Evolutionary conservation across 106 monocot species (phyloP).

Genomic region (Narthecium ossifragum): DNA sequence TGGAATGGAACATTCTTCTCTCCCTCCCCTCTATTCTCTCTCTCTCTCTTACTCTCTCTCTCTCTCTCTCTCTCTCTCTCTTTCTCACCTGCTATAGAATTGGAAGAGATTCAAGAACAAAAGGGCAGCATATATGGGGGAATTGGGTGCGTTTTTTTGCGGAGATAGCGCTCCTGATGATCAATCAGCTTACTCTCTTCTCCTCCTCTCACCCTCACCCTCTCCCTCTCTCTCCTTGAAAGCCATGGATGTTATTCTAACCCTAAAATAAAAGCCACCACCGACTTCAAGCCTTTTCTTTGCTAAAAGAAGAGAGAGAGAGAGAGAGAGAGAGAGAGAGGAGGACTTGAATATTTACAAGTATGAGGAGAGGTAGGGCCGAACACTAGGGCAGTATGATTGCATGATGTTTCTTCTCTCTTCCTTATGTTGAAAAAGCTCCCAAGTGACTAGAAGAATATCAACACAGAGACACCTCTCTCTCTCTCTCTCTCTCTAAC

Average conservation of each 20-base stretch:
- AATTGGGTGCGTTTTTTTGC: slow-evolving; percentile 39
- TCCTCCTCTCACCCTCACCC: slow-evolving; percentile 4
- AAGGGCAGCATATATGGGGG: slow-evolving; percentile 37
- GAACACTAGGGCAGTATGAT: neutral
- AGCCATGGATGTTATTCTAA: slow-evolving; percentile 35
- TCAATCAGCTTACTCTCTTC: slow-evolving; percentile 15
- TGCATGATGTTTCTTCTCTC: neutral
- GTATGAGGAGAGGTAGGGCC: neutral
- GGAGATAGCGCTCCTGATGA: slow-evolving; percentile 1
- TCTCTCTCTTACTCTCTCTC: slow-evolving; percentile 7
- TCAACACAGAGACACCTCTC: too few relatives aligned
- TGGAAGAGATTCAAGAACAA: slow-evolving; percentile 65
- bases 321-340: slow-evolving; percentile 27
- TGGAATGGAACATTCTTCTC: slow-evolving; percentile 54
- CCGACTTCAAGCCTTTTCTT: slow-evolving; percentile 30
- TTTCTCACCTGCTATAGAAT: slow-evolving; percentile 32
- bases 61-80: slow-evolving; percentile 11
- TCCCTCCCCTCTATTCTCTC: neutral
- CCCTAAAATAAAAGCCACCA: slow-evolving; percentile 28
- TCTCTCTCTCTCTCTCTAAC: slow-evolving; percentile 7
- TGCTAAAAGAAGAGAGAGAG: slow-evolving; percentile 7
- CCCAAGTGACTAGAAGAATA: too few relatives aligned
- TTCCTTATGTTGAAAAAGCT: too few relatives aligned
- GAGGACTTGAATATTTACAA: slow-evolving; percentile 15
- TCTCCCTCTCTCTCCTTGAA: slow-evolving; percentile 12